Evolutionary conservation across 2,329 filamentous ascomycete species (phyloP), one percentile per base, ranked within the genome.

Genomic region (Colletotrichum phormii): DNA sequence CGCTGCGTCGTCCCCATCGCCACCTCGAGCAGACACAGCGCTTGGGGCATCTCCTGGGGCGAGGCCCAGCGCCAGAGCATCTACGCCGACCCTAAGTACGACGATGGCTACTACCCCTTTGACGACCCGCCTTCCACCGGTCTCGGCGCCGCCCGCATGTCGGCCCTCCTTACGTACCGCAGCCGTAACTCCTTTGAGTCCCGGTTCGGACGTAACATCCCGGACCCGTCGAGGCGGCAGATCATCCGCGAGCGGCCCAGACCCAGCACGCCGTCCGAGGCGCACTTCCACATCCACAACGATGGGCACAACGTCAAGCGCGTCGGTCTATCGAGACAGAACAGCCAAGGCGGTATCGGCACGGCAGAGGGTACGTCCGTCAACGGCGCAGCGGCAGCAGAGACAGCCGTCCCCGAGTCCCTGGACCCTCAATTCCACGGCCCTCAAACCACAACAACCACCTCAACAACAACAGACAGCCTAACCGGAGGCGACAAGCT

Each of bases 61-160:
- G 94, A 97, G 81, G 94, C 94, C 4, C 94, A 97, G 81, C 89
- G 94, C 64, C 94, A 97, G 84, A 95, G 93, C 87, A 98, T 99
- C 81, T 99, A 98, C 84, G 95, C 95, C 51, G 97, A 99, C 81
- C 97, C 97, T 37, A 98, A 98, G 85, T 99, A 99, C 82, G 95
- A 98, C 74, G 95, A 98, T 79, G 97, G 97, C 57, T 98, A 98
- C 84, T 99, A 98, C 81, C 79, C 91, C 1, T 97, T 97, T 78
- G 89, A 93, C 37, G 95, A 98, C 77, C 95, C 95, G 42, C 97
- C 97, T 0, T 87, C 91, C 0, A 93, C 95, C 0, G 97, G 97
- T 0, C 89, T 99, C 2, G 95, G 95, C 13, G 97, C 97, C 8
- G 97, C 97, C 31, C 95, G 97, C 78, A 99, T 99, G 97, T 95